Conservation (phyloP, 768 basidiomycete species). For the Grammothele lineata region DNA sequence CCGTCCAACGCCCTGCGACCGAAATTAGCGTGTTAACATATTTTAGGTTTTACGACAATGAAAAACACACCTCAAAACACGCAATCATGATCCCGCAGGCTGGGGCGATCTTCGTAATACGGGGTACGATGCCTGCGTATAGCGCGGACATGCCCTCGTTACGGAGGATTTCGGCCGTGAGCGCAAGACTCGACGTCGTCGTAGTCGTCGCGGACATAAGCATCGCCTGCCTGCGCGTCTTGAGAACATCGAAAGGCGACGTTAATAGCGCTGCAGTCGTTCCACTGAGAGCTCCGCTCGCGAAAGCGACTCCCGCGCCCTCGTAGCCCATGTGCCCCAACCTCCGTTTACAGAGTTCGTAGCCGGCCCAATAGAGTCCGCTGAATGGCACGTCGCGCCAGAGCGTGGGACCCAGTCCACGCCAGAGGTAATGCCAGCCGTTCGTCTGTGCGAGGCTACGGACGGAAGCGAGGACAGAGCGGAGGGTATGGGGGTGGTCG, state of each 20-base stretch:
- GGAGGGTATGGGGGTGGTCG: slow-evolving; percentile 68
- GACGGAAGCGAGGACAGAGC: slow-evolving; percentile 66
- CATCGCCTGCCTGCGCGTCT: slow-evolving; percentile 87
- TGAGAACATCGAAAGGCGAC: slow-evolving; percentile 94
- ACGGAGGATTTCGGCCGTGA: slow-evolving; percentile 65
- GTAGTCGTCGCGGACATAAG: slow-evolving; percentile 51
- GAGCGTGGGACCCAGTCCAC: slow-evolving; percentile 86
- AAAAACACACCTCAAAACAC: slow-evolving; percentile 77
- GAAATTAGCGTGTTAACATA: too few species aligned
- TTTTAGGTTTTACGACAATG: too few species aligned
- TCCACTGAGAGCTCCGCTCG: slow-evolving; percentile 89
- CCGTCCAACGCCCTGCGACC: slow-evolving; percentile 52
- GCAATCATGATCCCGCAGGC: slow-evolving; percentile 99
- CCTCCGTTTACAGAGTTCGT: slow-evolving; percentile 73
- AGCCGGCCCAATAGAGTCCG: slow-evolving; percentile 95
- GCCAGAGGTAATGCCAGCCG: slow-evolving; percentile 76
- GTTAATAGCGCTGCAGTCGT: slow-evolving; percentile 83
- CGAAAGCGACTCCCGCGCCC: slow-evolving; percentile 72
- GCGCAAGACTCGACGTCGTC: slow-evolving; percentile 50
- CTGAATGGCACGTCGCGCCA: slow-evolving; percentile 99
- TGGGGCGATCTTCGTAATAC: slow-evolving; percentile 93
- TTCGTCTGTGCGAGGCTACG: slow-evolving; percentile 52
- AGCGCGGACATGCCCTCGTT: slow-evolving; percentile 77
- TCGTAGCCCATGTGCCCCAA: slow-evolving; percentile 50
- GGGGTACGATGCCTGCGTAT: slow-evolving; percentile 81